These are phyloP conservation scores for Metschnikowia dekortorum DNA, from an alignment of 805 yeast genomes.

Conservation along the genomic window DNA sequence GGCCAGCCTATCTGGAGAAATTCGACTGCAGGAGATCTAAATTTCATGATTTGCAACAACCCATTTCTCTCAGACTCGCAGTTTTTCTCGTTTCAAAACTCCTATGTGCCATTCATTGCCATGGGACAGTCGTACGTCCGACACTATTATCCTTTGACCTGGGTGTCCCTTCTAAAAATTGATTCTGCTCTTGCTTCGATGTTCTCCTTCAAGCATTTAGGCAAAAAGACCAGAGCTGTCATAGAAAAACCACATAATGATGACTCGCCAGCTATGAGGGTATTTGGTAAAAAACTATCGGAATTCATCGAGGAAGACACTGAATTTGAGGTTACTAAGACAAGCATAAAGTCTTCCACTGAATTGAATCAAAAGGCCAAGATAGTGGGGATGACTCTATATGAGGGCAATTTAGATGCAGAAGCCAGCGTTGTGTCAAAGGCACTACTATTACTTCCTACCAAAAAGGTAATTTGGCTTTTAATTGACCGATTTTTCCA, in stretches of 20 bases:
- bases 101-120: constrained; percentile 18
- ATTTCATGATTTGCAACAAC: constrained; percentile 10
- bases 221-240: not conserved
- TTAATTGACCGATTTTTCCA: constrained; percentile 29
- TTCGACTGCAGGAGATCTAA: constrained; percentile 2
- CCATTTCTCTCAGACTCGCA: constrained; percentile 22
- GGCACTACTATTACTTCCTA: constrained; percentile 21
- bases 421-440: constrained; percentile 19
- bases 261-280: constrained; percentile 10
- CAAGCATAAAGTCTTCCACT: constrained; percentile 3
- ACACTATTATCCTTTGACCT: constrained; percentile 13
- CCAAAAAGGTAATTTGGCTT: constrained; percentile 22
- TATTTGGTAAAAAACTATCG: constrained; percentile 9
- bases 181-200: constrained; percentile 17
- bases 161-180: constrained; percentile 15
- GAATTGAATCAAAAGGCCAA: constrained; percentile 15
- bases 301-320: constrained; percentile 9
- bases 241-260: not conserved
- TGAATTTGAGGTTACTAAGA: constrained; percentile 5
- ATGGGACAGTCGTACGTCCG: constrained; percentile 8
- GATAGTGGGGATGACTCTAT: constrained; percentile 18
- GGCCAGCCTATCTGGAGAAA: constrained; percentile 6
- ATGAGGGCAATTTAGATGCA: constrained; percentile 16
- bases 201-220: constrained; percentile 15
- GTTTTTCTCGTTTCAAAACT: constrained; percentile 32